A percentile compares a stretch with the other conserved stretches of the same genome.
phyloP scores from a whole-genome alignment of 306 rosid genomes.

The Casuarina equisetifolia region DNA sequence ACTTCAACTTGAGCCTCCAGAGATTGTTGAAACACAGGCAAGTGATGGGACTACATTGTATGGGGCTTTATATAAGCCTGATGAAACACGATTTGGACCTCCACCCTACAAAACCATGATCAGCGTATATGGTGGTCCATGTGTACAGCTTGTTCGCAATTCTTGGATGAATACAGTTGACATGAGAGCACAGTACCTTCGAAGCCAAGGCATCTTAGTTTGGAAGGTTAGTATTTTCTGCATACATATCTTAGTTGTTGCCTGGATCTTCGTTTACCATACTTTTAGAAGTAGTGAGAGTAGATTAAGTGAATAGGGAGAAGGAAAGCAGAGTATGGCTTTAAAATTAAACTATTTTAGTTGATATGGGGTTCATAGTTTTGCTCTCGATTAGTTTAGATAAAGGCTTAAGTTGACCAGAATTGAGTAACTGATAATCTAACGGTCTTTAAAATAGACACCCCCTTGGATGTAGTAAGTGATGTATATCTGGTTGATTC shows the following conservation, averaged over 20 bases:
- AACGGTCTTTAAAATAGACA: not conserved
- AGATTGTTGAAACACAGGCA: slow-evolving; percentile 61
- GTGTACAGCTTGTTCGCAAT: slow-evolving; percentile 80
- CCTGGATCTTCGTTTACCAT: slow-evolving; percentile 11
- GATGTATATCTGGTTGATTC: not conserved
- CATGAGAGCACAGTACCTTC: slow-evolving; percentile 85
- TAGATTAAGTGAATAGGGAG: not conserved
- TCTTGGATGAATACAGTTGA: slow-evolving; percentile 87
- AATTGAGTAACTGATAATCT: not conserved
- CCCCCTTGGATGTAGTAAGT: not conserved
- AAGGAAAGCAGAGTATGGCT: not conserved
- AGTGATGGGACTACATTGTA: slow-evolving; percentile 63
- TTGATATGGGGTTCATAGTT: not conserved
- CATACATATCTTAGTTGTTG: not conserved
- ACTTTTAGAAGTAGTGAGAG: not conserved
- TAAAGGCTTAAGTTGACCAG: not conserved
- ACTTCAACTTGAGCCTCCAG: slow-evolving; percentile 86
- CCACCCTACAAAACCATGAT: slow-evolving; percentile 94
- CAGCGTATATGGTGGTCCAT: slow-evolving; percentile 89
- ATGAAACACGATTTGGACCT: slow-evolving; percentile 72
- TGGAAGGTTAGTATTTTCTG: slow-evolving; percentile 77
- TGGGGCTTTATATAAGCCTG: slow-evolving; percentile 86
- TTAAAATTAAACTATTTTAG: not conserved
- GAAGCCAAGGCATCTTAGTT: slow-evolving; percentile 82
- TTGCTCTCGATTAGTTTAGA: not conserved